These are phyloP conservation scores for Phalaenopsis hybrid DNA, from an alignment of 116 monocot species.

Conservation along the genomic window DNA sequence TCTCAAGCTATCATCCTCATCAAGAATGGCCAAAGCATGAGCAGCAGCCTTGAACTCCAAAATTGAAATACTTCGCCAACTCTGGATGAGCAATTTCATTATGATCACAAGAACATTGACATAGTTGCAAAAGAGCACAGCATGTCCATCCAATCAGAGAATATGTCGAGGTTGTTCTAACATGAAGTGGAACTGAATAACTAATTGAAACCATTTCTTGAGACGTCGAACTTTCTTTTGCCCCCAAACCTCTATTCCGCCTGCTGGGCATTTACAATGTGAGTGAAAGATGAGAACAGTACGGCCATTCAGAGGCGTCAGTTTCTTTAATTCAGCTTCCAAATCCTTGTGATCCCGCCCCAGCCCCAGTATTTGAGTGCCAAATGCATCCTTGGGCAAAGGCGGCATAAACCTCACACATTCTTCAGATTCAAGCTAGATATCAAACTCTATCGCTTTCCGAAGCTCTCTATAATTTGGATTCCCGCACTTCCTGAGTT, in stretches of 20 bases:
- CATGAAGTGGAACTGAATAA: no score
- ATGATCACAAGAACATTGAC: no score
- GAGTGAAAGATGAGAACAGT: conserved; percentile 76
- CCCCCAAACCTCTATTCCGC: conserved; percentile 94
- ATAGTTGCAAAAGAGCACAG: no score
- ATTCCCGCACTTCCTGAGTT: conserved; percentile 36
- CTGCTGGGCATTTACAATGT: conserved; percentile 65
- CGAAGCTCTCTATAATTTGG: conserved; percentile 30
- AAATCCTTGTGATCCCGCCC: conserved; percentile 72
- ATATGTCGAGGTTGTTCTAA: no score
- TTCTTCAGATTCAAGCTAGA: conserved; percentile 86
- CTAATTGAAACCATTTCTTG: conserved; percentile 45
- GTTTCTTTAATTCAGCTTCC: conserved; percentile 90
- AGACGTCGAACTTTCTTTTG: conserved; percentile 60
- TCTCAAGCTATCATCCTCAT: no score
- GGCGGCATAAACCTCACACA: conserved; percentile 51
- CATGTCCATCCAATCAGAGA: no score
- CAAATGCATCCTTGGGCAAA: conserved; percentile 27
- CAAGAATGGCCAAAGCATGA: no score
- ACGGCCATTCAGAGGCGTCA: conserved; percentile 83
- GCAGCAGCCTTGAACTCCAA: no score
- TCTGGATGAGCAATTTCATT: no score
- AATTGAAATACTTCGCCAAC: no score
- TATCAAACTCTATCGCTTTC: no score
- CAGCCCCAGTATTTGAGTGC: conserved; percentile 32